Evolutionary conservation across 306 rosid species (phyloP).

Genomic region (Boehmeria nivea): DNA sequence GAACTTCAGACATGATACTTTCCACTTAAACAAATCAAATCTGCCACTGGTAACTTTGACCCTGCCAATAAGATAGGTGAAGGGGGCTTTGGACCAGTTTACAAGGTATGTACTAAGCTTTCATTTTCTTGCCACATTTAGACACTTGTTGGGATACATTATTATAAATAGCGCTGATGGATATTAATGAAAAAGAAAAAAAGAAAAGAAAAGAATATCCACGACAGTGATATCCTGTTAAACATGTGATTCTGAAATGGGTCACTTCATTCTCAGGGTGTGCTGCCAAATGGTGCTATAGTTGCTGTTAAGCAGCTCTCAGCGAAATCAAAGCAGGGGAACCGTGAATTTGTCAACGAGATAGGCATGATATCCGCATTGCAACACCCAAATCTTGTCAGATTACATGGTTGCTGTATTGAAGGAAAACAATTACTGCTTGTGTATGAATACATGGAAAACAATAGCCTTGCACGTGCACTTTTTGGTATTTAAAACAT

Average conservation of each 20-base stretch:
- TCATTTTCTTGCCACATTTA: too few species aligned
- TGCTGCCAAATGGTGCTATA: slow-evolving; percentile 50
- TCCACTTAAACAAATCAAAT: slow-evolving; percentile 52
- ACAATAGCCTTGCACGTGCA: slow-evolving; percentile 80
- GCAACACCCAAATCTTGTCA: slow-evolving; percentile 90
- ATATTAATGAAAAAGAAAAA: too few species aligned
- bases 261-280: too few species aligned
- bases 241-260: too few species aligned
- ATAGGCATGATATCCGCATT: slow-evolving; percentile 89
- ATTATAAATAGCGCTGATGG: too few species aligned
- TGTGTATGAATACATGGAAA: slow-evolving; percentile 76
- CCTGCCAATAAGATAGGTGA: slow-evolving; percentile 61
- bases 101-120: slow-evolving; percentile 60
- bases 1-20: slow-evolving; percentile 54
- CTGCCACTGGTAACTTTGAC: slow-evolving; percentile 53
- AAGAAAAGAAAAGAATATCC: too few species aligned
- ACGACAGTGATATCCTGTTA: too few species aligned
- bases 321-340: slow-evolving; percentile 83
- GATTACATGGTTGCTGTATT: slow-evolving; percentile 75
- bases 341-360: slow-evolving; percentile 76
- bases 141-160: too few species aligned
- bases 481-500: slow-evolving; percentile 61
- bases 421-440: slow-evolving; percentile 82
- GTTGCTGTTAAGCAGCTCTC: slow-evolving; percentile 85
- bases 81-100: slow-evolving; percentile 81